A percentile compares a stretch with the other conserved stretches of the same genome.
phyloP scores from a whole-genome alignment of 805 yeast species.

The Ogataea degrootiae region DNA sequence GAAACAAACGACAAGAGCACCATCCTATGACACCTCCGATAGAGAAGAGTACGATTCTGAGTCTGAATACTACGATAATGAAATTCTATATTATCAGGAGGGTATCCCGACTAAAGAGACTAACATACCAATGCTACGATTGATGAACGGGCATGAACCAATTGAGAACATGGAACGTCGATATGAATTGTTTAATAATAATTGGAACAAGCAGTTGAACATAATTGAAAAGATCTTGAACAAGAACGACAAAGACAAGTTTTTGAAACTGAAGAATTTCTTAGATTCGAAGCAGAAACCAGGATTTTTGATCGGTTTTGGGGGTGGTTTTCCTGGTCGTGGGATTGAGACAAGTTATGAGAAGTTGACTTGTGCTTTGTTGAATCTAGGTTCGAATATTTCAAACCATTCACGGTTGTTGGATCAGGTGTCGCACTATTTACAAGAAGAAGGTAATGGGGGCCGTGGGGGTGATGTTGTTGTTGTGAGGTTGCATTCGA shows the following conservation, averaged over 20 bases:
- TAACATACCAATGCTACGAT: constrained; percentile 36
- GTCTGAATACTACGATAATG: constrained; percentile 1
- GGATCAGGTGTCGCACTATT: constrained; percentile 21
- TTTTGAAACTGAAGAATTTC: constrained; percentile 27
- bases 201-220: constrained; percentile 32
- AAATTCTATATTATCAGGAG: constrained; percentile 14
- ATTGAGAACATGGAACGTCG: constrained; percentile 31
- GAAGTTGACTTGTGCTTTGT: constrained; percentile 32
- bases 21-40: not conserved
- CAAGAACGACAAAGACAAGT: constrained; percentile 32
- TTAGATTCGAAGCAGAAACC: constrained; percentile 10
- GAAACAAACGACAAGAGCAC: not conserved
- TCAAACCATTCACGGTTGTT: constrained; percentile 35
- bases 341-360: constrained; percentile 2
- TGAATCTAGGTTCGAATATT: constrained; percentile 39
- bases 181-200: constrained; percentile 37
- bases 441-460: constrained; percentile 1
- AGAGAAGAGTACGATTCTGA: not conserved
- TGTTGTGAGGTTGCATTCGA: constrained; percentile 32
- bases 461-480: constrained; percentile 10
- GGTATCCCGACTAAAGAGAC: constrained; percentile 15
- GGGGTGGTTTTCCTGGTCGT: not conserved
- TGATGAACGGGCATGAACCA: constrained; percentile 42
- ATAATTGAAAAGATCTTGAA: constrained; percentile 27
- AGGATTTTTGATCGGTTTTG: not conserved